Conservation (phyloP, 495 filamentous ascomycete genomes). For the Aeminium ludgeri region DNA sequence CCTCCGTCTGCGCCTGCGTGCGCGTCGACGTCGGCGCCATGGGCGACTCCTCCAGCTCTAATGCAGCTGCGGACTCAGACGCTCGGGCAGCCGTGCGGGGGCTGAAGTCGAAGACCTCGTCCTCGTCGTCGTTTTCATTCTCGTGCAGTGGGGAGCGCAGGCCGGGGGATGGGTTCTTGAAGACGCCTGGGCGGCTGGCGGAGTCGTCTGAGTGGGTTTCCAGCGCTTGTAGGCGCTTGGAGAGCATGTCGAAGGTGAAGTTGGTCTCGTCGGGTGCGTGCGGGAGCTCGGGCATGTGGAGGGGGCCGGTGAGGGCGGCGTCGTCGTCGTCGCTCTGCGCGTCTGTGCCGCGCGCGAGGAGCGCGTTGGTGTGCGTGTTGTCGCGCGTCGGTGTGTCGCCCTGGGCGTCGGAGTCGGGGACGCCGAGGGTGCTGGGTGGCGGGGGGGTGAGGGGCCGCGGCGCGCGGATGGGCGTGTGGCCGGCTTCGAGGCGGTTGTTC, state of each 20-base stretch:
- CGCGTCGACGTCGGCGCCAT: neutral
- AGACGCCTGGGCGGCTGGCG: slow-evolving; percentile 5
- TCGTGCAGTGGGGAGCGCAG: slow-evolving; percentile 3
- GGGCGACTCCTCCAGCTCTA: no score
- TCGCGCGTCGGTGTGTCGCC: slow-evolving; percentile 15
- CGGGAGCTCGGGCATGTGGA: slow-evolving; percentile 14
- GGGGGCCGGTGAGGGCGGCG: slow-evolving; percentile 11
- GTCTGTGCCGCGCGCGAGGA: slow-evolving; percentile 2
- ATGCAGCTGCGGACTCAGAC: no score
- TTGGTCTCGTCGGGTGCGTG: slow-evolving; percentile 10
- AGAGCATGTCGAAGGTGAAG: slow-evolving; percentile 14
- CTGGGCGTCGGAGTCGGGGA: slow-evolving; percentile 8
- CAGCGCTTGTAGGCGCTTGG: slow-evolving; percentile 9
- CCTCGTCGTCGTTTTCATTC: neutral
- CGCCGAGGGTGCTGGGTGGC: neutral
- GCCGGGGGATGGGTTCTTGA: slow-evolving; percentile 6
- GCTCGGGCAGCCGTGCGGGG: no score
- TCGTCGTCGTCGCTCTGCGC: slow-evolving; percentile 43
- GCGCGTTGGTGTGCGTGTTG: slow-evolving; percentile 16
- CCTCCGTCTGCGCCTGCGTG: neutral
- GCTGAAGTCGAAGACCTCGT: neutral
- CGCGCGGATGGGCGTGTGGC: slow-evolving; percentile 15
- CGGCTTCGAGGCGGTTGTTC: slow-evolving; percentile 9
- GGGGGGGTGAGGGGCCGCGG: slow-evolving; percentile 6
- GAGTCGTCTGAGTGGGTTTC: slow-evolving; percentile 4